Evolutionary conservation across 2,329 filamentous ascomycete genomes (phyloP).

Genomic region (Pseudophaeomoniella oleicola): DNA sequence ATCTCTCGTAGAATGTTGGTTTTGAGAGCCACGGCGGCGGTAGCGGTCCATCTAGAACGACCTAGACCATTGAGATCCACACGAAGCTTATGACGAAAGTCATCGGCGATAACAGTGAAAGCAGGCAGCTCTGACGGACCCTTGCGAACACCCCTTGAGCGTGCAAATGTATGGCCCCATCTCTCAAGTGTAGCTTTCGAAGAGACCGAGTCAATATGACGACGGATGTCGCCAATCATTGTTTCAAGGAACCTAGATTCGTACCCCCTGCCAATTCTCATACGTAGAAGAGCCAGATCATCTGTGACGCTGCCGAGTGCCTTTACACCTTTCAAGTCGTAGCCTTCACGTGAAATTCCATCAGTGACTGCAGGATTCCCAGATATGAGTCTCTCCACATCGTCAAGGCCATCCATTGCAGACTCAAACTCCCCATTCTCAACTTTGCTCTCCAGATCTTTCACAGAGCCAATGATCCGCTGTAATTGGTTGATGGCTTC

Average conservation of each 20-base stretch:
- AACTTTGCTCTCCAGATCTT: constrained; percentile 64
- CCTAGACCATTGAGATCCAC: constrained; percentile 66
- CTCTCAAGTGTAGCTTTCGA: constrained; percentile 61
- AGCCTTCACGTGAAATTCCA: constrained; percentile 14
- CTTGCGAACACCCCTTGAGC: constrained; percentile 54
- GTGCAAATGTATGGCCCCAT: constrained; percentile 66
- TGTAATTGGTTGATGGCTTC: constrained; percentile 73
- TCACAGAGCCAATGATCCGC: constrained; percentile 60
- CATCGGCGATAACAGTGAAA: constrained; percentile 60
- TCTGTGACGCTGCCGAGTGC: constrained; percentile 67
- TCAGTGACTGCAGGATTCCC: constrained; percentile 43
- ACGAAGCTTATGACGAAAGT: constrained; percentile 55
- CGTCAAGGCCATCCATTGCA: constrained; percentile 63
- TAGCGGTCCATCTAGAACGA: constrained; percentile 62
- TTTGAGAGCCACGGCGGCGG: constrained; percentile 71
- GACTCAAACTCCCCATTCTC: constrained; percentile 71
- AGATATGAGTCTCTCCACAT: constrained; percentile 64
- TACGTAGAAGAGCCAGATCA: constrained; percentile 61
- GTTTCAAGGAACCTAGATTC: constrained; percentile 66
- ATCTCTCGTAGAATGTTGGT: constrained; percentile 77
- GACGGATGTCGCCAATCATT: constrained; percentile 63
- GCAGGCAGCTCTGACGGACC: constrained; percentile 58
- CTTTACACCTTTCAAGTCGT: constrained; percentile 59
- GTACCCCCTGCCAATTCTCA: constrained; percentile 74
- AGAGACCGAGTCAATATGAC: constrained; percentile 64